A percentile compares a stretch with the other conserved stretches of the same genome.
These are phyloP conservation scores for Xylaria sp. DNA, from an alignment of 2,329 filamentous ascomycete genomes.

Conservation along the genomic window DNA sequence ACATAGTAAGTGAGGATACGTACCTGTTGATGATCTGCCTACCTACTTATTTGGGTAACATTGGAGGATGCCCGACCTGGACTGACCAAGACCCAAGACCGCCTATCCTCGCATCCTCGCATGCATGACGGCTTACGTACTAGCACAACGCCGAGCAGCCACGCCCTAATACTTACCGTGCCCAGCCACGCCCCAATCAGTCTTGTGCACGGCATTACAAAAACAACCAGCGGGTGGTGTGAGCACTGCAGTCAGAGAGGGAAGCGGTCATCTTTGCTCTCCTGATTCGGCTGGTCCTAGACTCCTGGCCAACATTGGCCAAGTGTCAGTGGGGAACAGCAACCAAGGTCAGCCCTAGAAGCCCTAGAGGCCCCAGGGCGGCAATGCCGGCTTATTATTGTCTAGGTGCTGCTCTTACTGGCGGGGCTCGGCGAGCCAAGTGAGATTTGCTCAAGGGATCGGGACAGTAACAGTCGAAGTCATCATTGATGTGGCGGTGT, in stretches of 20 bases:
- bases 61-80: constrained; percentile 16
- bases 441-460: background rate
- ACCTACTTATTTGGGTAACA: constrained; percentile 9
- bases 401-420: background rate
- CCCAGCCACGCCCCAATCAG: constrained; percentile 2
- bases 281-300: background rate
- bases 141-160: constrained; percentile 8
- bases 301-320: background rate
- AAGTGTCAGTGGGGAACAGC: constrained; percentile 5
- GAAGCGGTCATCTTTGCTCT: constrained; percentile 14
- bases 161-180: background rate
- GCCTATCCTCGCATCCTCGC: constrained; percentile 5
- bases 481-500: constrained; percentile 6
- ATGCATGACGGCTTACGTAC: constrained; percentile 24
- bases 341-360: constrained; percentile 15
- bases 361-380: constrained; percentile 8
- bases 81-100: too few species aligned
- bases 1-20: too few species aligned
- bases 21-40: constrained; percentile 3
- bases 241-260: constrained; percentile 17
- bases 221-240: background rate
- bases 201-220: background rate
- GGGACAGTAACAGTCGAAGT: constrained; percentile 1
- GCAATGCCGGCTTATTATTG: constrained; percentile 24
- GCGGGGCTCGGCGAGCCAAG: background rate